A percentile compares a stretch with the other conserved stretches of the same genome.
phyloP scores from a whole-genome alignment of 1,284 basidiomycete species.

The Hemileia vastatrix region DNA sequence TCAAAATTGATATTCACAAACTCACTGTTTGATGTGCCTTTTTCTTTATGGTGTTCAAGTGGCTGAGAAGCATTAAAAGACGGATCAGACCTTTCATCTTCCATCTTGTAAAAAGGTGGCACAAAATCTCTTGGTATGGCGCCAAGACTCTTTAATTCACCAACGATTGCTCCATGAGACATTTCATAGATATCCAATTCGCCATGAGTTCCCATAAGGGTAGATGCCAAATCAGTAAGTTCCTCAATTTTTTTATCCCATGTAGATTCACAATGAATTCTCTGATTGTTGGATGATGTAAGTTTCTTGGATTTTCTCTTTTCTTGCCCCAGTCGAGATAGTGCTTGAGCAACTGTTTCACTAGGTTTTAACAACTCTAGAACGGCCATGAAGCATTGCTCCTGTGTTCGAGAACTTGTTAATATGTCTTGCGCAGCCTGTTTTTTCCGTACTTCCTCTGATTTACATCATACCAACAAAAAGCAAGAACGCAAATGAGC shows the following conservation, averaged over 20 bases:
- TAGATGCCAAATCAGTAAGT: conserved; percentile 70
- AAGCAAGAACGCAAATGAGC: conserved; percentile 2
- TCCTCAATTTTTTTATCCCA: conserved; percentile 51
- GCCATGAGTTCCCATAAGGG: conserved; percentile 62
- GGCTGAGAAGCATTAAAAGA: no score
- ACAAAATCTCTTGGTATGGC: conserved; percentile 59
- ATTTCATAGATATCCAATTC: conserved; percentile 72
- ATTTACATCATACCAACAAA: conserved; percentile 55
- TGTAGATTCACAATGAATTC: conserved; percentile 1
- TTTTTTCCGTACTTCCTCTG: conserved; percentile 50
- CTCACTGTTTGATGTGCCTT: no score
- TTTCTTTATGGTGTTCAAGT: no score
- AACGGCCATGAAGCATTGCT: conserved; percentile 13
- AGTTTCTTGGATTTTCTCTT: conserved; percentile 43
- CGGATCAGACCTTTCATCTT: neutral
- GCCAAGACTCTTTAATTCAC: conserved; percentile 60
- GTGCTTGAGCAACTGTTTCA: conserved; percentile 15
- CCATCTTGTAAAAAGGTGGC: conserved; percentile 55
- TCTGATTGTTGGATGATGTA: conserved; percentile 47
- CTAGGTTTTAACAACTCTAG: conserved; percentile 8
- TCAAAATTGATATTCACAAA: no score
- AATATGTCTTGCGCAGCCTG: conserved; percentile 1
- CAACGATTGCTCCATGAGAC: conserved; percentile 70
- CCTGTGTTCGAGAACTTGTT: conserved; percentile 2
- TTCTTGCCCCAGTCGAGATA: conserved; percentile 22